These are phyloP conservation scores for Detonula confervacea DNA, from an alignment of 352 stramenopile species.

Conservation along the genomic window DNA sequence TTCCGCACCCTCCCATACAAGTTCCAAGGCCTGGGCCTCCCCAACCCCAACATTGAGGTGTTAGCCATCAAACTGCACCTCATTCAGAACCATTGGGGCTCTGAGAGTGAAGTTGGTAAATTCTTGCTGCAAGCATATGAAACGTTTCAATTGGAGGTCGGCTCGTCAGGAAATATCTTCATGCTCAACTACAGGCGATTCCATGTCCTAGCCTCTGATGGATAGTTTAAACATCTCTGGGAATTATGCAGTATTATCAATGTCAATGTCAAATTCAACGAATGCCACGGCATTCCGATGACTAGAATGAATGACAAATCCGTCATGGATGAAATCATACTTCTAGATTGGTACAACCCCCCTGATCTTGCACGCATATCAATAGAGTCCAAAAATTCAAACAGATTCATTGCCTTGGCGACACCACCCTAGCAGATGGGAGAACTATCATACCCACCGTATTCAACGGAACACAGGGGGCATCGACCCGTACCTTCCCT, in stretches of 20 bases:
- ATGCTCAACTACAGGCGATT: not conserved
- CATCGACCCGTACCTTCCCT: no score
- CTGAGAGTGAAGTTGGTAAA: not conserved
- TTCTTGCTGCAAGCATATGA: not conserved
- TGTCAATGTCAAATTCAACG: not conserved
- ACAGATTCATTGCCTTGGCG: no score
- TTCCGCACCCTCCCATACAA: not conserved
- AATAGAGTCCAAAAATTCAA: no score
- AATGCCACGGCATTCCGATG: no score
- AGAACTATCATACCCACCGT: no score
- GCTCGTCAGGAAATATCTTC: constrained; percentile 1
- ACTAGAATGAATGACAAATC: no score
- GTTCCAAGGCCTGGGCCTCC: constrained; percentile 17
- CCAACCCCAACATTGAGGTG: constrained; percentile 5
- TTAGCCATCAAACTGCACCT: not conserved
- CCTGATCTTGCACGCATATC: no score
- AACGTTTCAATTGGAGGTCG: not conserved
- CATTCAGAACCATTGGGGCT: not conserved
- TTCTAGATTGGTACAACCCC: no score
- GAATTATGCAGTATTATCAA: not conserved
- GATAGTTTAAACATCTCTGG: not conserved
- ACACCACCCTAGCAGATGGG: no score
- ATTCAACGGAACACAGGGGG: no score
- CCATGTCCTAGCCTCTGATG: not conserved
- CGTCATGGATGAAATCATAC: no score